phyloP scores from a whole-genome alignment of 495 filamentous ascomycete genomes.

The Chaetomium fimeti region DNA sequence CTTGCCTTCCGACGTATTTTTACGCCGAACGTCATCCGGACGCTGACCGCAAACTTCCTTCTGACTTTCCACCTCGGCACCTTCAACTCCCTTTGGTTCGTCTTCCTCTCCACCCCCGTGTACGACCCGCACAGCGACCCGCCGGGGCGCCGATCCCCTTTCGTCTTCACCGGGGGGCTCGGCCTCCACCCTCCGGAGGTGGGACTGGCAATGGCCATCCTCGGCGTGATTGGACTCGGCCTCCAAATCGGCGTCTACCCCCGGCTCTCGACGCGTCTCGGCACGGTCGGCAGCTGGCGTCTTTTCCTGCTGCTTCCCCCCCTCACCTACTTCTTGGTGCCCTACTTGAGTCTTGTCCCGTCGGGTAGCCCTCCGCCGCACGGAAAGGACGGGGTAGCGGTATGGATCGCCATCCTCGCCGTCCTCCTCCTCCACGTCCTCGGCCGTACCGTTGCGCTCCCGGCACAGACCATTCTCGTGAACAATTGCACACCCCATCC shows the following conservation, averaged over 20 bases:
- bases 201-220: slow-evolving; percentile 73
- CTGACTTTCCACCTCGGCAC: slow-evolving; percentile 76
- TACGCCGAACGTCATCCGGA: slow-evolving; percentile 68
- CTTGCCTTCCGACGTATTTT: slow-evolving; percentile 75
- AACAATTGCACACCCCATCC: slow-evolving; percentile 85
- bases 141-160: slow-evolving; percentile 55
- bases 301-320: slow-evolving; percentile 71
- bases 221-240: slow-evolving; percentile 72
- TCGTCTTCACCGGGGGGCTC: slow-evolving; percentile 77
- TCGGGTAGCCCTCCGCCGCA: slow-evolving; percentile 57
- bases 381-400: slow-evolving; percentile 60
- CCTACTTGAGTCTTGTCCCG: slow-evolving; percentile 70
- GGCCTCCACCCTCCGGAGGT: slow-evolving; percentile 72
- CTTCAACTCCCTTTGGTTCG: slow-evolving; percentile 81
- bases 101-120: slow-evolving; percentile 79
- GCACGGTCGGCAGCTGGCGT: slow-evolving; percentile 67
- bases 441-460: slow-evolving; percentile 79
- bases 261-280: slow-evolving; percentile 61
- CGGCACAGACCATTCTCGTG: slow-evolving; percentile 71
- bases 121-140: slow-evolving; percentile 50
- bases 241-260: slow-evolving; percentile 80
- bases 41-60: slow-evolving; percentile 65
- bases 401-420: slow-evolving; percentile 68
- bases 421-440: slow-evolving; percentile 72
- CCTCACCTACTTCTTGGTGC: slow-evolving; percentile 66